Evolutionary conservation across 805 yeast genomes (phyloP).

Genomic region (Candida pseudofarinosa): DNA sequence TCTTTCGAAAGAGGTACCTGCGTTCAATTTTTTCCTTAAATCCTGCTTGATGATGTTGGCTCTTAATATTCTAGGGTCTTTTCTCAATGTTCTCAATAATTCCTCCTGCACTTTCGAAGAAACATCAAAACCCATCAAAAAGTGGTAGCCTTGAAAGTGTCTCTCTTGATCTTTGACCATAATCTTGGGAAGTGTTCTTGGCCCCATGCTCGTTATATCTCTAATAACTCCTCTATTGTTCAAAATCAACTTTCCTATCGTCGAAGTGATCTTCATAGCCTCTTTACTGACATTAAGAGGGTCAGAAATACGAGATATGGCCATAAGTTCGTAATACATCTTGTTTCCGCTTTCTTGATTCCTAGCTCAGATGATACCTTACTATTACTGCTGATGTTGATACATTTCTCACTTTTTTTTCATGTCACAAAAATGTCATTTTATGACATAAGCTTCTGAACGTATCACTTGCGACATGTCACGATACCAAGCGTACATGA

Average conservation of each 20-base stretch:
- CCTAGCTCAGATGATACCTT: too few species aligned
- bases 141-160: slow-evolving; percentile 88
- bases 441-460: neutral
- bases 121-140: slow-evolving; percentile 81
- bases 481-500: neutral
- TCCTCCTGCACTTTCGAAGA: slow-evolving; percentile 85
- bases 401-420: neutral
- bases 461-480: neutral
- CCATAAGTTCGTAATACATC: slow-evolving; percentile 89
- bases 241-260: slow-evolving; percentile 78
- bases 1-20: slow-evolving; percentile 55
- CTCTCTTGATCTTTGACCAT: slow-evolving; percentile 81
- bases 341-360: neutral
- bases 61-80: slow-evolving; percentile 89
- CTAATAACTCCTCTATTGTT: slow-evolving; percentile 94
- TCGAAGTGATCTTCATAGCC: slow-evolving; percentile 44
- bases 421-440: neutral
- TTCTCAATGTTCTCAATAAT: slow-evolving; percentile 70
- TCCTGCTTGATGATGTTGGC: slow-evolving; percentile 66
- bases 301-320: slow-evolving; percentile 77
- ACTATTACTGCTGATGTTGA: neutral
- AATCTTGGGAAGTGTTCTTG: slow-evolving; percentile 72
- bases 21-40: slow-evolving; percentile 48
- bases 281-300: slow-evolving; percentile 42
- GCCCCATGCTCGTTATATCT: slow-evolving; percentile 74